Percentiles rank a stretch among this genome's conserved stretches.
Conservation (phyloP, 495 filamentous ascomycete genomes). For the Arthonia radiata region DNA sequence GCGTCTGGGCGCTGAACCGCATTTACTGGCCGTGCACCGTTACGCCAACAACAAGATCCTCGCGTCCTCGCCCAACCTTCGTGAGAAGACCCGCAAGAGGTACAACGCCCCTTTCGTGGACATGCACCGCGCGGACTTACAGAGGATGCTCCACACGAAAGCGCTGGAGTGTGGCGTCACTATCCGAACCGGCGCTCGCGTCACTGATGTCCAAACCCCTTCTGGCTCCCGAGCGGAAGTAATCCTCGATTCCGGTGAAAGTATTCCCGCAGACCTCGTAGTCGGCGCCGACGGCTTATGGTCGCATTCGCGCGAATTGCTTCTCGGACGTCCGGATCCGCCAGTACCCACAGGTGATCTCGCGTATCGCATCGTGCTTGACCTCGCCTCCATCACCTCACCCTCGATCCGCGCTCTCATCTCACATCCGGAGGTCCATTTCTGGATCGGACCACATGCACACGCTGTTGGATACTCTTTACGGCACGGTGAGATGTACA, state of each 20-base stretch:
- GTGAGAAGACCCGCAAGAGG: conserved; percentile 15
- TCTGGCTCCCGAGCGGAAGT: conserved; percentile 14
- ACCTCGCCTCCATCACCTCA: conserved; percentile 22
- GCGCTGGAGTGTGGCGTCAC: conserved; percentile 26
- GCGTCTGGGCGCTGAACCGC: conserved; percentile 24
- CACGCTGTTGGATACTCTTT: conserved; percentile 43
- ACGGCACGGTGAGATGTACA: conserved; percentile 33
- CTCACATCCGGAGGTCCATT: conserved; percentile 31
- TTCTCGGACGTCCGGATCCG: conserved; percentile 18
- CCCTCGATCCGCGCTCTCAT: conserved; percentile 23
- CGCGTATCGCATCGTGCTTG: conserved; percentile 37
- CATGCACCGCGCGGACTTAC: conserved; percentile 33
- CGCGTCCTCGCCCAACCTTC: conserved; percentile 23
- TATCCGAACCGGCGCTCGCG: conserved; percentile 21
- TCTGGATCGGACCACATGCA: conserved; percentile 42
- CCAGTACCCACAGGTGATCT: conserved; percentile 38
- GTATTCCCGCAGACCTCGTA: conserved; percentile 23
- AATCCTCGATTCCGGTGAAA: conserved; percentile 11
- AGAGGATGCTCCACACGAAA: conserved; percentile 24
- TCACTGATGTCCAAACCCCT: conserved; percentile 18
- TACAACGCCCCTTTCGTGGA: conserved; percentile 27
- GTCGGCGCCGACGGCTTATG: conserved; percentile 31
- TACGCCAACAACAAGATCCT: conserved; percentile 29
- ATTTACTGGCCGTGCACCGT: conserved; percentile 28
- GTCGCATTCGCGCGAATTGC: conserved; percentile 19